Conservation (phyloP, 768 basidiomycete genomes). For the Rhodotorula sphaerocarpa region DNA sequence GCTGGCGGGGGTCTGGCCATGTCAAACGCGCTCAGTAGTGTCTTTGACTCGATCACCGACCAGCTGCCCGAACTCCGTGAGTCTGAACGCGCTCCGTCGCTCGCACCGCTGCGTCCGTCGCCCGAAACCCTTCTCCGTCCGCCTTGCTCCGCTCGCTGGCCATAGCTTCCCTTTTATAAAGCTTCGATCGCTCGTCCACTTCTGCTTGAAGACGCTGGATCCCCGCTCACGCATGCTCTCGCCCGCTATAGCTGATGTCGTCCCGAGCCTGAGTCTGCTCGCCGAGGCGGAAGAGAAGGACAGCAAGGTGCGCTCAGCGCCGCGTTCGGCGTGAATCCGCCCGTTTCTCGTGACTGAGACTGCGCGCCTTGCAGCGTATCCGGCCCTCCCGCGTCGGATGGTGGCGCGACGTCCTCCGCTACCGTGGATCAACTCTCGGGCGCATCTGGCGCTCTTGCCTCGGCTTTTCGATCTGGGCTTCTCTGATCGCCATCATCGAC, state of each 20-base stretch:
- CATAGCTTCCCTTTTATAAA: too few species aligned
- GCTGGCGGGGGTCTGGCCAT: too few species aligned
- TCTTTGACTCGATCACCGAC: slow-evolving; percentile 4
- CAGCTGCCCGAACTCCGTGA: neutral
- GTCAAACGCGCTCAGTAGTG: neutral
- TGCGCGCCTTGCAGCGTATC: slow-evolving; percentile 22
- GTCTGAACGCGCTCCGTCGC: too few species aligned
- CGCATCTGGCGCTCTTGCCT: slow-evolving; percentile 16
- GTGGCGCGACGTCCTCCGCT: slow-evolving; percentile 25
- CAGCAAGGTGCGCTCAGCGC: slow-evolving; percentile 8
- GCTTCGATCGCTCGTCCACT: too few species aligned
- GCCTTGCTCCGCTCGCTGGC: too few species aligned
- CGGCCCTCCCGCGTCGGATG: slow-evolving; percentile 18
- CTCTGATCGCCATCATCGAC: slow-evolving; percentile 14
- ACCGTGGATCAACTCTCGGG: slow-evolving; percentile 16
- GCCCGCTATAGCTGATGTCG: neutral
- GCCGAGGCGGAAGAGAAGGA: slow-evolving; percentile 23
- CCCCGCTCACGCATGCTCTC: neutral
- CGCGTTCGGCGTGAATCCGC: too few species aligned
- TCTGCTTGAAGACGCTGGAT: neutral
- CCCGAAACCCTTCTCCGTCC: too few species aligned
- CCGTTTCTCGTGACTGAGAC: neutral
- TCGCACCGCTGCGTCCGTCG: too few species aligned
- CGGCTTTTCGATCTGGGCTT: slow-evolving; percentile 13
- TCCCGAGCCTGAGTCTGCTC: slow-evolving; percentile 16